Conservation (phyloP, 1,284 basidiomycete species). For the Rhodotorula sp. region DNA sequence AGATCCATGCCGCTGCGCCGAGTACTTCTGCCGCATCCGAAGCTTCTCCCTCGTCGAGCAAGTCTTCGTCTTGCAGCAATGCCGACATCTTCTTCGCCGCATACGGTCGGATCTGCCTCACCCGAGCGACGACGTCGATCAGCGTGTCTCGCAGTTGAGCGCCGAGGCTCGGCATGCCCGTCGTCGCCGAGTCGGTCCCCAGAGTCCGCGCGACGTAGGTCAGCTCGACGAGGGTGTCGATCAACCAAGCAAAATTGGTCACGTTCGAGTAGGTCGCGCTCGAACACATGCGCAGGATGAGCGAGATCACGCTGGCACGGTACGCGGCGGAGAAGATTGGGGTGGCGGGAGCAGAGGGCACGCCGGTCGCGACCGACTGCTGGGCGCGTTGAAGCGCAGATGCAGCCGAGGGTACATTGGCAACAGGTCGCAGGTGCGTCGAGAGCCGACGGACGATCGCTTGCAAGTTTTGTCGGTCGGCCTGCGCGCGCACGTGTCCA, state of each 20-base stretch:
- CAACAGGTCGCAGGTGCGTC: conserved; percentile 69
- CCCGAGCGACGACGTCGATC: conserved; percentile 81
- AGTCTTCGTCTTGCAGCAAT: conserved; percentile 71
- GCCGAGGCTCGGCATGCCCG: conserved; percentile 11
- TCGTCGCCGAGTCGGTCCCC: conserved; percentile 16
- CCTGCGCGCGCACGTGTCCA: conserved; percentile 63
- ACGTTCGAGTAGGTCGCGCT: conserved; percentile 69
- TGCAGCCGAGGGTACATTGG: conserved; percentile 54
- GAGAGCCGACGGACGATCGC: conserved; percentile 84
- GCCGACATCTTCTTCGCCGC: conserved; percentile 78
- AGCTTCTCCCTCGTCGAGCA: conserved; percentile 56
- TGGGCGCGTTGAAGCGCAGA: conserved; percentile 60
- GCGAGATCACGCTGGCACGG: conserved; percentile 54
- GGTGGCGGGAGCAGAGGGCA: conserved; percentile 51
- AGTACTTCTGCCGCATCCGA: conserved; percentile 70
- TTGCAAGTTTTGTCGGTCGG: conserved; percentile 76
- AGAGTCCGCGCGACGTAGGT: conserved; percentile 63
- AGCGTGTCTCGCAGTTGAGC: conserved; percentile 57
- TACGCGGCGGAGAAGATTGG: conserved; percentile 53
- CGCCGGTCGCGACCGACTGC: conserved; percentile 19
- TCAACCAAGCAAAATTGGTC: conserved; percentile 92
- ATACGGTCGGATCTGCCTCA: conserved; percentile 70
- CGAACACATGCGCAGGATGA: conserved; percentile 42
- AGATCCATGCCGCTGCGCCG: conserved; percentile 91
- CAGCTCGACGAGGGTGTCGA: conserved; percentile 87